Evolutionary conservation across 306 rosid species (phyloP).

Genomic region (Elaeagnus macrophylla): DNA sequence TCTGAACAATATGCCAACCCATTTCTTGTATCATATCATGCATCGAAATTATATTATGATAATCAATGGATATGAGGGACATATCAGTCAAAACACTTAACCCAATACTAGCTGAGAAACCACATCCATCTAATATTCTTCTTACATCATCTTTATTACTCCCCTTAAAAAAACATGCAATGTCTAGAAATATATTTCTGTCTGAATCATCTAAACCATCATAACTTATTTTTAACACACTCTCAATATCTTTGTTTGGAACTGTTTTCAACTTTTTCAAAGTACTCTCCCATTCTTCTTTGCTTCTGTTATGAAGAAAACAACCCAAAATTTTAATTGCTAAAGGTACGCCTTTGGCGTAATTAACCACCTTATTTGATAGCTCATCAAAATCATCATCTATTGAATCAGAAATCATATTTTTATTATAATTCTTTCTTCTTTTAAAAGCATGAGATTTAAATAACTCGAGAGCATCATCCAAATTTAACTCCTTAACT

Average conservation of each 20-base stretch:
- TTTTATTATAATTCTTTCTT: too few relatives aligned
- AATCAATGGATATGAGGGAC: not conserved
- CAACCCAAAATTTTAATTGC: not conserved
- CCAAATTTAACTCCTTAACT: too few relatives aligned
- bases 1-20: constrained; percentile 18
- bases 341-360: not conserved
- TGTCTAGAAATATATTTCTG: too few relatives aligned
- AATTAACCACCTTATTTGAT: not conserved
- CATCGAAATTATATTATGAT: constrained; percentile 1
- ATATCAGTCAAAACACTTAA: not conserved
- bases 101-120: not conserved
- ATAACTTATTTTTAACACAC: not conserved
- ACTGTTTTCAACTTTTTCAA: not conserved
- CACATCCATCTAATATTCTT: not conserved
- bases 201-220: not conserved
- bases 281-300: not conserved
- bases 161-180: not conserved
- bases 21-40: constrained; percentile 24
- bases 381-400: not conserved
- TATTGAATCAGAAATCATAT: too few relatives aligned
- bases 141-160: not conserved
- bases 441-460: too few relatives aligned
- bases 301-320: not conserved
- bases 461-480: too few relatives aligned
- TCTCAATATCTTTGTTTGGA: not conserved